phyloP scores from a whole-genome alignment of 164 flowering plant species.

The Houttuynia cordata region DNA sequence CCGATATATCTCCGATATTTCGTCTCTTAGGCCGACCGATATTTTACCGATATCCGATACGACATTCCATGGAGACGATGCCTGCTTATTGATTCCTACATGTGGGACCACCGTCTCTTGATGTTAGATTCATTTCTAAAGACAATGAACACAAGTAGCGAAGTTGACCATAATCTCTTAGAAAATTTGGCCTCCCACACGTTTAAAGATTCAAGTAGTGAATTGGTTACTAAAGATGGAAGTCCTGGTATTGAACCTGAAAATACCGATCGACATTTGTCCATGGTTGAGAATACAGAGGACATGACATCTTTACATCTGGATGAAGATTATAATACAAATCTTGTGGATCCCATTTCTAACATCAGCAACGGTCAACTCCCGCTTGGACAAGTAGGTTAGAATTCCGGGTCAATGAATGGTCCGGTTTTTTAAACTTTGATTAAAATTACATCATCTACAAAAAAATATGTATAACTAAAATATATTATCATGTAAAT shows the following conservation, averaged over 20 bases:
- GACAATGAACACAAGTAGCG: slow-evolving; percentile 17
- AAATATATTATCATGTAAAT: too few relatives aligned
- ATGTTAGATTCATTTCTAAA: slow-evolving; percentile 47
- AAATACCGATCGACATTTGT: slow-evolving; percentile 20
- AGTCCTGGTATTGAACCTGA: slow-evolving; percentile 16
- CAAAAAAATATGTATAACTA: too few relatives aligned
- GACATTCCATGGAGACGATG: too few relatives aligned
- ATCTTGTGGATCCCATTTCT: slow-evolving; percentile 10
- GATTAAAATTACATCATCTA: too few relatives aligned
- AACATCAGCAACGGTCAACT: too few relatives aligned
- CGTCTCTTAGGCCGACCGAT: too few relatives aligned
- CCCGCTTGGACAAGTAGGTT: too few relatives aligned
- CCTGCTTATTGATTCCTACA: slow-evolving; percentile 51
- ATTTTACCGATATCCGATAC: too few relatives aligned
- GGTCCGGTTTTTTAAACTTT: too few relatives aligned
- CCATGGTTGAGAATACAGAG: slow-evolving; percentile 11
- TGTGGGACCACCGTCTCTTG: slow-evolving; percentile 68
- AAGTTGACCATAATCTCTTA: slow-evolving; percentile 8
- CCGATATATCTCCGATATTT: too few relatives aligned
- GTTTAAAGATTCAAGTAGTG: slow-evolving; percentile 30
- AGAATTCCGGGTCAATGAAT: too few relatives aligned
- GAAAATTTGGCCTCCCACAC: slow-evolving; percentile 19
- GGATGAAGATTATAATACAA: slow-evolving; percentile 15
- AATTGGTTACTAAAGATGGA: slow-evolving; percentile 14
- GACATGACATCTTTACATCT: neutral